Evolutionary conservation across 768 basidiomycete species (phyloP).

Genomic region (Coprinopsis cinerea): DNA sequence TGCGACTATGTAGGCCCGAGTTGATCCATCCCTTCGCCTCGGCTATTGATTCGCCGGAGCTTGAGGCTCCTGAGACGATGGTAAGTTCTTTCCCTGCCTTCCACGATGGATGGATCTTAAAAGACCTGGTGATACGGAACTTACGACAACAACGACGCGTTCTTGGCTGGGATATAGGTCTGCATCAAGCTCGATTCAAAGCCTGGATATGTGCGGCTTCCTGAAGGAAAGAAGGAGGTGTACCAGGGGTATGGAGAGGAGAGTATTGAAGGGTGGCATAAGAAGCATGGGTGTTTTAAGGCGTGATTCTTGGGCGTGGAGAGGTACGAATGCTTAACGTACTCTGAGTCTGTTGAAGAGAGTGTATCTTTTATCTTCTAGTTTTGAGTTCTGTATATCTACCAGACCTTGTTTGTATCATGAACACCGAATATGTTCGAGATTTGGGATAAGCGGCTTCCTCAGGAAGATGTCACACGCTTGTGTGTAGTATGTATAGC

Average conservation of each 20-base stretch:
- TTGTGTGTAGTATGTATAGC: no score
- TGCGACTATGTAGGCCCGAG: slow-evolving; percentile 42
- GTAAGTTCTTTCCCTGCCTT: slow-evolving; percentile 25
- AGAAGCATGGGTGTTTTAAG: slow-evolving; percentile 38
- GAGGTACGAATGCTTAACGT: slow-evolving; percentile 1
- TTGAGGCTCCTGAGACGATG: slow-evolving; percentile 44
- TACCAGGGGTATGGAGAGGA: slow-evolving; percentile 38
- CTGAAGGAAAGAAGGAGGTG: slow-evolving; percentile 46
- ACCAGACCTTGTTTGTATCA: no score
- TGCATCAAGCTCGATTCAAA: slow-evolving; percentile 44
- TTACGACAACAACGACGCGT: not conserved
- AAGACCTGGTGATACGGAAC: not conserved
- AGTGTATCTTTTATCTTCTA: no score
- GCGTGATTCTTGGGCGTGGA: no score
- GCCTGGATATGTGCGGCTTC: slow-evolving; percentile 56
- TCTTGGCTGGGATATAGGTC: slow-evolving; percentile 28
- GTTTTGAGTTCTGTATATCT: no score
- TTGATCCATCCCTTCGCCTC: slow-evolving; percentile 64
- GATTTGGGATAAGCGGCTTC: no score
- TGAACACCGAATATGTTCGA: no score
- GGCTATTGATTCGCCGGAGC: slow-evolving; percentile 56
- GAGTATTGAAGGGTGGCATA: slow-evolving; percentile 59
- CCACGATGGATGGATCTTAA: not conserved
- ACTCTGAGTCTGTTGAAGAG: no score
- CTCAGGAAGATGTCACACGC: no score